phyloP scores from a whole-genome alignment of 345 rosid species.

The Gossypium anomalum region DNA sequence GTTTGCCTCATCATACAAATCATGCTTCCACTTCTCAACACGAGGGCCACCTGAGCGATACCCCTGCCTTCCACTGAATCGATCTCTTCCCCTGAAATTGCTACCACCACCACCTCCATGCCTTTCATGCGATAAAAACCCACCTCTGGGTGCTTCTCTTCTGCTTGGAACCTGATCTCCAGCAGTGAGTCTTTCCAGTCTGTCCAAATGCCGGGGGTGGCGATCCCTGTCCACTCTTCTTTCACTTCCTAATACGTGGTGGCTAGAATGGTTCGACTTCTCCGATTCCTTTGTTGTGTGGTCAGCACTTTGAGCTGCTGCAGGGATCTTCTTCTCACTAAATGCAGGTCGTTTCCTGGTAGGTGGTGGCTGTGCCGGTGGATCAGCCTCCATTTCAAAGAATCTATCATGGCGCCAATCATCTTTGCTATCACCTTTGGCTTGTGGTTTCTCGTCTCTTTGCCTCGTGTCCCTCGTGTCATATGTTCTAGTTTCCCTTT shows the following conservation, averaged over 20 bases:
- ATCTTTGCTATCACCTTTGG: constrained; percentile 38
- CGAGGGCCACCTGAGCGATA: constrained; percentile 33
- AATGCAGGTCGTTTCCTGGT: constrained; percentile 81
- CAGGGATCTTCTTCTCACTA: constrained; percentile 61
- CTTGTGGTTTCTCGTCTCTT: constrained; percentile 42
- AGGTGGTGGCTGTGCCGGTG: constrained; percentile 31
- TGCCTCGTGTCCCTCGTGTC: constrained; percentile 23
- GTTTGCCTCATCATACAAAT: constrained; percentile 73
- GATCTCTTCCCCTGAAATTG: constrained; percentile 49
- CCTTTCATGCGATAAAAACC: constrained; percentile 40
- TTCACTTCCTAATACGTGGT: constrained; percentile 23
- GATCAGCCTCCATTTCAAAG: constrained; percentile 51
- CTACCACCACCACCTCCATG: constrained; percentile 37
- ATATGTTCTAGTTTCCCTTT: constrained; percentile 34
- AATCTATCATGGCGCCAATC: constrained; percentile 66
- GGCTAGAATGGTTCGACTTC: constrained; percentile 30
- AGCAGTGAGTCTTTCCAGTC: constrained; percentile 39
- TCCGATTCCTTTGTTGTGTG: constrained; percentile 32
- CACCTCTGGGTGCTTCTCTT: constrained; percentile 43
- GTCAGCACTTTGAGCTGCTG: constrained; percentile 34
- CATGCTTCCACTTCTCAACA: constrained; percentile 91
- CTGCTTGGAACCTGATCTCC: constrained; percentile 41
- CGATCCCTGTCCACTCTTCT: constrained; percentile 52
- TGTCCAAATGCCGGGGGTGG: constrained; percentile 33
- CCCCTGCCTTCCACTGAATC: constrained; percentile 47